These are phyloP conservation scores for Babesia bovis DNA, from an alignment of 169 alveolate species.

Conservation along the genomic window DNA sequence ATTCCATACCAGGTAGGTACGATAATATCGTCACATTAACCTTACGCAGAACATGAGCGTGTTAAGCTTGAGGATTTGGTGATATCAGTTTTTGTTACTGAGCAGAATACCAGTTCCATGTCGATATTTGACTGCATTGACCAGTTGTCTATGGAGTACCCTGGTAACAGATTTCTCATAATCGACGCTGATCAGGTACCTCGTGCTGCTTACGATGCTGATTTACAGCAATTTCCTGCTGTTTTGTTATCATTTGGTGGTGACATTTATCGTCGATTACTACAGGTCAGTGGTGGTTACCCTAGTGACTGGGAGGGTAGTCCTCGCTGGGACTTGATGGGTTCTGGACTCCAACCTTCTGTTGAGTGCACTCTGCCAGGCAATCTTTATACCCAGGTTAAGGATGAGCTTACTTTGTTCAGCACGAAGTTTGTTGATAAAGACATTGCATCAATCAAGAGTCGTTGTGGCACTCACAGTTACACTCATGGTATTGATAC, in stretches of 20 bases:
- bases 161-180: conserved; percentile 41
- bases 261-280: conserved; percentile 39
- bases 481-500: conserved; percentile 68
- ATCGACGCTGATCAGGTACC: conserved; percentile 63
- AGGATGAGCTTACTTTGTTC: conserved; percentile 21
- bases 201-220: conserved; percentile 66
- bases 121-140: conserved; percentile 47
- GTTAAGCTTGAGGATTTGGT: conserved; percentile 40
- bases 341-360: neutral
- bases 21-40: neutral
- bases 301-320: conserved; percentile 18
- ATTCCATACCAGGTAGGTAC: conserved; percentile 29
- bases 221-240: conserved; percentile 63
- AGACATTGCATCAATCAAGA: conserved; percentile 17
- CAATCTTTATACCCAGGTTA: conserved; percentile 19
- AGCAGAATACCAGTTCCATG: conserved; percentile 54
- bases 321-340: conserved; percentile 29
- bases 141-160: conserved; percentile 35
- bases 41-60: conserved; percentile 23
- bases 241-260: conserved; percentile 62
- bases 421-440: conserved; percentile 10
- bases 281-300: conserved; percentile 35
- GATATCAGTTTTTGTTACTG: conserved; percentile 43
- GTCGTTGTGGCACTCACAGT: conserved; percentile 54
- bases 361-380: conserved; percentile 42